Base-by-base conservation (phyloP, 2,329 filamentous ascomycete species). In the Rhynchosporium agropyri region DNA sequence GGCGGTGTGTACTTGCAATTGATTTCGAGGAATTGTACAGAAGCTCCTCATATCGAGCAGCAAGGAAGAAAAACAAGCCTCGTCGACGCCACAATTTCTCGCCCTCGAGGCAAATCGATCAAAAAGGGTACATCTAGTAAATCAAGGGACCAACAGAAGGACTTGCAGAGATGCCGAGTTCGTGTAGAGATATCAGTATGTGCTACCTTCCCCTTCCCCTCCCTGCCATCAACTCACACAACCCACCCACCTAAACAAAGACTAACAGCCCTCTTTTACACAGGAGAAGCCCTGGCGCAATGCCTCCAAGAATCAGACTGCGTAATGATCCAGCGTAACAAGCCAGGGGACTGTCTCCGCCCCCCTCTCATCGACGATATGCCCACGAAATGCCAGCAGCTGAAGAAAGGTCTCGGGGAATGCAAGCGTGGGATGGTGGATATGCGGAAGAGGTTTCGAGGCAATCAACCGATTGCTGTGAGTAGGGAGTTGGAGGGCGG, bases 271-370 rank as follows among this genome's bases (percentile, higher is more conserved):
- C 51, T 28, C 33, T 31, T 15, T 28, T 6, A 56, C 57, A 66
- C 76, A 98, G 94, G 94, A 78, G 89, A 90, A 67, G 95, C 95
- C 26, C 86, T 99, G 73, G 95, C 95, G 67, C 84, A 91, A 81
- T 99, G 95, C 80, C 91, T 99, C 69, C 93, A 97, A 77, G 87
- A 96, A 77, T 96, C 91, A 73, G 94, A 98, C 77, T 99, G 95
- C 78, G 90, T 99, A 73, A 92, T 98, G 87, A 83, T 97, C 63
- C 83, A 97, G 65, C 92, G 93, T 63, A 88, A 97, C 81, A 85
- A 84, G 8, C 91, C 95, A 28, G 83, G 89, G 76, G 94, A 97
- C 74, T 99, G 95, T 77, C 86, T 99, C 51, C 89, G 91, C 55
- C 83, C 88, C 20, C 94, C 94, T 3, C 87, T 96, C 67, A 82